phyloP scores from a whole-genome alignment of 495 filamentous ascomycete genomes.

The Hypomontagnella monticulosa region DNA sequence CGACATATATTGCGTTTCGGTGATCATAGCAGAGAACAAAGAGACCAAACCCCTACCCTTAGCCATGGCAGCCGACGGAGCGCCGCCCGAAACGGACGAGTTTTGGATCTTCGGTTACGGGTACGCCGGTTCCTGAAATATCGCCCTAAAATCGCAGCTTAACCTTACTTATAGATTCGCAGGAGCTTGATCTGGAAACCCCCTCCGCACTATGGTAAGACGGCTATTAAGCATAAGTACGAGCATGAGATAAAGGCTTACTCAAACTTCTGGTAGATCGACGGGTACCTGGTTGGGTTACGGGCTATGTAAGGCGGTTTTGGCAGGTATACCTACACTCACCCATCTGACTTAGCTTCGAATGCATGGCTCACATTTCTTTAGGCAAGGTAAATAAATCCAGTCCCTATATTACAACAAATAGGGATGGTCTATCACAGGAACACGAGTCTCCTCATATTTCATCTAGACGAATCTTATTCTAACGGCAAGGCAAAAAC shows the following conservation, averaged over 20 bases:
- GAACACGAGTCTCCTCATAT: background rate
- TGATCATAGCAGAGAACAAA: background rate
- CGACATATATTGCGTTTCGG: background rate
- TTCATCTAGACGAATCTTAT: background rate
- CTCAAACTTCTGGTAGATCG: constrained; percentile 64
- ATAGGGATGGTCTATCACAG: background rate
- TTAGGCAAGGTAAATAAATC: constrained; percentile 67
- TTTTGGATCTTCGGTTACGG: constrained; percentile 95
- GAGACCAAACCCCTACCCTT: background rate
- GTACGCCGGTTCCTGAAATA: constrained; percentile 58
- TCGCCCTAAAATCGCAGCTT: constrained; percentile 6
- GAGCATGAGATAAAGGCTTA: constrained; percentile 29
- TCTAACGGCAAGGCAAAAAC: constrained; percentile 6
- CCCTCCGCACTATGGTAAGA: constrained; percentile 87
- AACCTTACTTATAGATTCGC: constrained; percentile 35
- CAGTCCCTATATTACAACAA: background rate
- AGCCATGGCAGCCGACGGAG: constrained; percentile 36
- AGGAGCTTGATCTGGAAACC: constrained; percentile 99
- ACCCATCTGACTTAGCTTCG: constrained; percentile 6
- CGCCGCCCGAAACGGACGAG: constrained; percentile 49
- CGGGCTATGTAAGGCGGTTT: constrained; percentile 93
- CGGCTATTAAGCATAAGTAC: background rate
- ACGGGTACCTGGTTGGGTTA: constrained; percentile 89
- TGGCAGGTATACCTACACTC: constrained; percentile 79
- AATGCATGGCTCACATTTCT: constrained; percentile 35